Base-by-base conservation (phyloP, 1,284 basidiomycete species). In the Coriolopsis trogii region DNA sequence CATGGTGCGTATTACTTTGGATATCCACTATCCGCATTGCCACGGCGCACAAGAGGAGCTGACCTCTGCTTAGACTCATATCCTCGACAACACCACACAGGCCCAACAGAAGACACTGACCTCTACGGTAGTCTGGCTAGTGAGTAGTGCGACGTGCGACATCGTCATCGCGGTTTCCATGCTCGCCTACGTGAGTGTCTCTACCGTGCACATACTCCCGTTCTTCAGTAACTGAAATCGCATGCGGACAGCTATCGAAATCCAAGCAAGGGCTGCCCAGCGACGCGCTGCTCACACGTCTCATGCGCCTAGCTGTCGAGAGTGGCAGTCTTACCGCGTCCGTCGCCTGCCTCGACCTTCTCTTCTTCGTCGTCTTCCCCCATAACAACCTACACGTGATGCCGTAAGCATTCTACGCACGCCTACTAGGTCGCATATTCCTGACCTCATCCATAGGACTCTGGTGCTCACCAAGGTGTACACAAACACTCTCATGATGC, bases 401-500 rank as follows among this genome's bases (percentile, higher is more conserved):
- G 0, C 51, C 55, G 33, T 49, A 30, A 38, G 48, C 44, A 15
- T 15, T 30, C 12, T 10, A 28, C 20, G 39, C 9, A 16, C 4
- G 39, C 18, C 12, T 15, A 24, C 21, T 25, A 6, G 4, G 15
- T n/a, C 24, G 9, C 25, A 18, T 18, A 1, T 18, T 4, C 18
- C 18, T 9, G 8, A 8, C 12, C 30, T 12, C 12, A 41, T 24
- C n/a, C 3, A n/a, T 9, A 48, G 46, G 10, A 39, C 45, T 13
- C 46, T 53, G n/a, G 29, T 46, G 13, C 48, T 58, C 18, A 45
- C 44, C 16, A 58, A 58, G 41, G 31, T 58, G 8, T 58, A 58
- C 52, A 51, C 48, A 21, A 58, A 54, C 41, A 39, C 56, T 13
- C 48, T 54, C 18, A 39, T 58, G 29, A 46, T 58, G 24, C 36